Evolutionary conservation across 2,329 filamentous ascomycete species (phyloP).

Genomic region (Fusarium falciforme): DNA sequence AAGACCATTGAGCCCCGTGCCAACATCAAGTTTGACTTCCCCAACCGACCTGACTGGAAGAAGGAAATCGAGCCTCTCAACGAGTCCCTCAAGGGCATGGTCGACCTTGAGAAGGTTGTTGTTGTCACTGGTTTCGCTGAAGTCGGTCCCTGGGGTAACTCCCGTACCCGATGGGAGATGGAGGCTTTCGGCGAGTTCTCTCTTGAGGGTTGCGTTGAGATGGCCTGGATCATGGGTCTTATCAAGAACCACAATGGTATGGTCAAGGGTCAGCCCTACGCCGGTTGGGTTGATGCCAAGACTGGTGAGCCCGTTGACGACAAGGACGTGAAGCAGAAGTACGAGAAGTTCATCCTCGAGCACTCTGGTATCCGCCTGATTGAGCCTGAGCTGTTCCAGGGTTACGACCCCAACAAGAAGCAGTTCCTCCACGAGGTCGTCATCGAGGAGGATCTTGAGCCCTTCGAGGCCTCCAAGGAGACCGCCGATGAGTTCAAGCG

Average conservation of each 20-base stretch:
- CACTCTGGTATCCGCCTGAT: constrained; percentile 98
- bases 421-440: constrained; percentile 97
- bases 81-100: constrained; percentile 92
- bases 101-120: constrained; percentile 97
- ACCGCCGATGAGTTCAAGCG: constrained; percentile 97
- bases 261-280: constrained; percentile 95
- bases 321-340: constrained; percentile 97
- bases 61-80: constrained; percentile 90
- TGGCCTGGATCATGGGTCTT: constrained; percentile 99
- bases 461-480: constrained; percentile 97
- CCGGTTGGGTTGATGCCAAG: constrained; percentile 96
- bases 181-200: constrained; percentile 97
- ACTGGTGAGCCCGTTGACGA: constrained; percentile 95
- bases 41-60: constrained; percentile 90
- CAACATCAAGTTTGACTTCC: constrained; percentile 99
- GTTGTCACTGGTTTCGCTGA: constrained; percentile 98
- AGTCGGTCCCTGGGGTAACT: constrained; percentile 98
- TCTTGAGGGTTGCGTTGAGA: constrained; percentile 96
- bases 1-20: constrained; percentile 92
- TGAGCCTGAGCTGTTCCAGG: constrained; percentile 95
- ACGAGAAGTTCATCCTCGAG: constrained; percentile 95
- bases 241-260: constrained; percentile 99
- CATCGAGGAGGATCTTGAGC: constrained; percentile 95
- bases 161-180: constrained; percentile 99
- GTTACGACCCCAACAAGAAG: constrained; percentile 99